A percentile compares a stretch with the other conserved stretches of the same genome.
phyloP scores from a whole-genome alignment of 2,329 filamentous ascomycete genomes.

The Truncatella angustata region DNA sequence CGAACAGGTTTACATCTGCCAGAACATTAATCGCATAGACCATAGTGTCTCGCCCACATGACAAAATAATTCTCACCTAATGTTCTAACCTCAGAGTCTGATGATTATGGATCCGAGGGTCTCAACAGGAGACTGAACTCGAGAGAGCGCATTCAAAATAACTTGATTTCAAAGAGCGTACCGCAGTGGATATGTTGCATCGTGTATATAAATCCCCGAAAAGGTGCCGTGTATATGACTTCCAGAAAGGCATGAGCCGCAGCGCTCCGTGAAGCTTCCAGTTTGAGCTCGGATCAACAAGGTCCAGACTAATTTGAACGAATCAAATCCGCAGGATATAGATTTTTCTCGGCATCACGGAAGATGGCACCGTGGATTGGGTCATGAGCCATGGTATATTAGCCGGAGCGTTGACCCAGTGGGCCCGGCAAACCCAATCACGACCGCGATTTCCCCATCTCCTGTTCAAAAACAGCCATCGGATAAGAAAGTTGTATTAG shows the following conservation, averaged over 20 bases:
- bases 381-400: background rate
- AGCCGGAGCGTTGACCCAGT: conserved; percentile 7
- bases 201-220: too few relatives aligned
- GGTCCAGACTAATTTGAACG: background rate
- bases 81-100: too few relatives aligned
- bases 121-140: too few relatives aligned
- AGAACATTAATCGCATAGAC: too few relatives aligned
- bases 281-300: background rate
- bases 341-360: conserved; percentile 1
- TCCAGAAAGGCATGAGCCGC: background rate
- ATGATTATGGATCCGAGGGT: too few relatives aligned
- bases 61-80: too few relatives aligned
- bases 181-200: too few relatives aligned
- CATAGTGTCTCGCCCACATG: too few relatives aligned
- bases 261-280: background rate
- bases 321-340: background rate
- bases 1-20: too few relatives aligned
- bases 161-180: too few relatives aligned
- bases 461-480: background rate
- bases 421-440: conserved; percentile 5
- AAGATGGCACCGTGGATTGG: background rate
- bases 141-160: too few relatives aligned
- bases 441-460: background rate
- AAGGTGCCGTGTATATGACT: background rate
- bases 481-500: background rate